These are phyloP conservation scores for Colletotrichum paranaense DNA, from an alignment of 2,329 filamentous ascomycete genomes.

Conservation along the genomic window DNA sequence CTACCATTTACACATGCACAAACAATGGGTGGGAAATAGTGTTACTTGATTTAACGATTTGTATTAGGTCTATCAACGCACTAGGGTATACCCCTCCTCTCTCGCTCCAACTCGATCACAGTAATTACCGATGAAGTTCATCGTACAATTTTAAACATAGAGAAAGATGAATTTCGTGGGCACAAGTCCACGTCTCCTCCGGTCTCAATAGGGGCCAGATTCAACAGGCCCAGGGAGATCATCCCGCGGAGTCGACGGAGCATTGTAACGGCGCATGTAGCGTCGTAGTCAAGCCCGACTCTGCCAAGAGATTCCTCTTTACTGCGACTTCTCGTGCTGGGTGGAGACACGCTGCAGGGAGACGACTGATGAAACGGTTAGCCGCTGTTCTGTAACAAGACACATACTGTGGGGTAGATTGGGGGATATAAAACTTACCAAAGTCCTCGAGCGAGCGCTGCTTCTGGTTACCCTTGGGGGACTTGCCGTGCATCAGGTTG, in stretches of 20 bases:
- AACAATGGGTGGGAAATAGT: not conserved
- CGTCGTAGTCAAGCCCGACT: slow-evolving; percentile 11
- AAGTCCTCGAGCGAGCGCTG: slow-evolving; percentile 91
- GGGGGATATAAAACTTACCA: slow-evolving; percentile 62
- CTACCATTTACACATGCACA: too few species aligned
- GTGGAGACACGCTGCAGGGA: slow-evolving; percentile 91
- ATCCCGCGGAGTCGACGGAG: slow-evolving; percentile 15
- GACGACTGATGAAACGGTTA: slow-evolving; percentile 75
- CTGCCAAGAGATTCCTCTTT: slow-evolving; percentile 44
- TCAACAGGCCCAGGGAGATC: slow-evolving; percentile 26
- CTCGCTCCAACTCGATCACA: slow-evolving; percentile 26
- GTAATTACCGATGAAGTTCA: slow-evolving; percentile 37
- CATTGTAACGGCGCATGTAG: not conserved
- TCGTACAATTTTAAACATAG: slow-evolving; percentile 37
- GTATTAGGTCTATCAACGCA: slow-evolving; percentile 34
- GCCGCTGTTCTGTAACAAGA: slow-evolving; percentile 39
- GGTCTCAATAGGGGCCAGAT: slow-evolving; percentile 29
- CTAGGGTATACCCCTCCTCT: slow-evolving; percentile 32
- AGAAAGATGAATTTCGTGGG: slow-evolving; percentile 16
- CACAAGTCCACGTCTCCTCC: slow-evolving; percentile 22
- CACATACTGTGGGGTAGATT: slow-evolving; percentile 25
- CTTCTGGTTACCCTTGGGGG: slow-evolving; percentile 82
- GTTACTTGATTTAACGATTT: slow-evolving; percentile 31
- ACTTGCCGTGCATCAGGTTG: slow-evolving; percentile 93
- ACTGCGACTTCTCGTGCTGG: slow-evolving; percentile 89